These are phyloP conservation scores for Marchantia polymorpha DNA, from an alignment of 225 moss, liverwort and hornwort genomes.

Conservation along the genomic window DNA sequence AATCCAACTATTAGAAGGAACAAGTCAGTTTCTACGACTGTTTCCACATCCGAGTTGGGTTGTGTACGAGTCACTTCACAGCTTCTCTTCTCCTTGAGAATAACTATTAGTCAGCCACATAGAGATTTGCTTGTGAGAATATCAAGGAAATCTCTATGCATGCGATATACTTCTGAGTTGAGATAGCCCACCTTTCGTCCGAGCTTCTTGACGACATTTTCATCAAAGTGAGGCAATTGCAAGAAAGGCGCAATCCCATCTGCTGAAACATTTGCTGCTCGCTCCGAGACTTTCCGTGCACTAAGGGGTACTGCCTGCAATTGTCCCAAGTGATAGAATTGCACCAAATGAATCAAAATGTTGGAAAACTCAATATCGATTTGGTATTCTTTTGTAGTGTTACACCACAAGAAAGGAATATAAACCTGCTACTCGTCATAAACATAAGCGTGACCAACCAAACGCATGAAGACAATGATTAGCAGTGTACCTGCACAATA, in stretches of 20 bases:
- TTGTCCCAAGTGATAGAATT: background rate
- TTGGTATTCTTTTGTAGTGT: too few relatives aligned
- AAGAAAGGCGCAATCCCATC: conserved; percentile 92
- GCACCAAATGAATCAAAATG: too few relatives aligned
- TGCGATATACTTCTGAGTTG: background rate
- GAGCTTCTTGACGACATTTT: conserved; percentile 78
- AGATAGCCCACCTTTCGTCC: conserved; percentile 65
- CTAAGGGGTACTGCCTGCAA: conserved; percentile 88
- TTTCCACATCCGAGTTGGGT: too few relatives aligned
- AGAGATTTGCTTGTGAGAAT: too few relatives aligned
- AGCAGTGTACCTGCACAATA: conserved; percentile 62
- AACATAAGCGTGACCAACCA: background rate
- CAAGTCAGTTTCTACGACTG: too few relatives aligned
- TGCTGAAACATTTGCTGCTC: conserved; percentile 51
- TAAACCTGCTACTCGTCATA: background rate
- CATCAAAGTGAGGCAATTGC: conserved; percentile 91
- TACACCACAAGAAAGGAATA: background rate
- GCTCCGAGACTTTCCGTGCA: conserved; percentile 80
- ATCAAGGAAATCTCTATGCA: background rate
- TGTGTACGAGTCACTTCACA: too few relatives aligned
- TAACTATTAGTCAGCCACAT: too few relatives aligned
- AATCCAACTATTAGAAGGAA: too few relatives aligned
- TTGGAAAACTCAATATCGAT: too few relatives aligned
- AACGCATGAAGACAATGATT: background rate
- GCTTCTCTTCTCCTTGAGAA: too few relatives aligned